Percentiles rank a stretch among this genome's conserved stretches.
These are phyloP conservation scores for Euclidium syriacum DNA, from an alignment of 345 rosid species.

Conservation along the genomic window DNA sequence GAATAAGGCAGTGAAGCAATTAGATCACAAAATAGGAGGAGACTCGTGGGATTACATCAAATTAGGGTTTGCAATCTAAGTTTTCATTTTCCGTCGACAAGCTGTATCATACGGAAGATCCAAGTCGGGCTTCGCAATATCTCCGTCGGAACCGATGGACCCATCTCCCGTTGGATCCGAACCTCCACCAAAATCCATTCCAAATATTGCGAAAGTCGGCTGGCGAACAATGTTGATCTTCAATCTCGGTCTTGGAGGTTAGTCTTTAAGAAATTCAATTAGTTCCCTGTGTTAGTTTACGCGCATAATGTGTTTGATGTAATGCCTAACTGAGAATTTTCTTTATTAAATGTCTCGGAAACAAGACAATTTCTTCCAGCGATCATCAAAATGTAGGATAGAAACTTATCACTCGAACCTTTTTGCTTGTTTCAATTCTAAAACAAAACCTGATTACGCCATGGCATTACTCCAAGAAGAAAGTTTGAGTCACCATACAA, in stretches of 20 bases:
- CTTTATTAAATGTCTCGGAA: background rate
- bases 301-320: slow-evolving; percentile 35
- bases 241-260: slow-evolving; percentile 77
- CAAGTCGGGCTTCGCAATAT: slow-evolving; percentile 2
- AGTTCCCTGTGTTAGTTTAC: background rate
- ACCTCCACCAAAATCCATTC: slow-evolving; percentile 27
- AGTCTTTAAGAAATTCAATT: background rate
- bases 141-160: slow-evolving; percentile 34
- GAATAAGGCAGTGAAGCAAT: slow-evolving; percentile 8
- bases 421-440: background rate
- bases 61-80: slow-evolving; percentile 11
- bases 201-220: slow-evolving; percentile 37
- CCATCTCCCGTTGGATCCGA: slow-evolving; percentile 27
- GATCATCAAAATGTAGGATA: background rate
- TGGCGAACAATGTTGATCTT: slow-evolving; percentile 66
- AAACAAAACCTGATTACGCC: background rate
- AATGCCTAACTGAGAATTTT: slow-evolving; percentile 22
- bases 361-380: background rate
- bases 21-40: background rate
- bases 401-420: background rate
- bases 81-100: background rate
- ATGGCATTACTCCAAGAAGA: background rate
- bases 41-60: background rate
- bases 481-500: background rate
- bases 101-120: slow-evolving; percentile 13